Conservation (phyloP, 176 grass and related monocot genomes). For the Pharus latifolius region DNA sequence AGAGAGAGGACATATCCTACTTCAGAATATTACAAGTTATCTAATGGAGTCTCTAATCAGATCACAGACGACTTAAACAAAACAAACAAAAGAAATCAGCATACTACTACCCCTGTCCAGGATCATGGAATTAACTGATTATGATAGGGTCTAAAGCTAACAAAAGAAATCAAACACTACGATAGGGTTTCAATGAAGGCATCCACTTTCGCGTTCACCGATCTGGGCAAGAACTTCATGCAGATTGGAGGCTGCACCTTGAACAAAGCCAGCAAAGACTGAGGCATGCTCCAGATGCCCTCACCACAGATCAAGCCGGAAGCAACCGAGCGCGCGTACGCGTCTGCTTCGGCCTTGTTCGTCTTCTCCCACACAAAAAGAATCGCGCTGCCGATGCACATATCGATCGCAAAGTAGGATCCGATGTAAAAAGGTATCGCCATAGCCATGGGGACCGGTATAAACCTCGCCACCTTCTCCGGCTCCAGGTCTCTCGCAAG, state of each 20-base stretch:
- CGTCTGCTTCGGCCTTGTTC: not conserved
- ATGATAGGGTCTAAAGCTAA: not conserved
- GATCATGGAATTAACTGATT: not conserved
- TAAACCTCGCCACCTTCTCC: not conserved
- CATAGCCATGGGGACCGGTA: slow-evolving; percentile 5
- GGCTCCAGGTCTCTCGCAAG: not conserved
- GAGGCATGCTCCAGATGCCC: not conserved
- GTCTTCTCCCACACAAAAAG: not conserved
- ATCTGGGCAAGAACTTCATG: slow-evolving; percentile 5
- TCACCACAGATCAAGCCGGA: slow-evolving; percentile 15
- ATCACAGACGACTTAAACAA: not conserved
- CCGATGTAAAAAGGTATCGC: slow-evolving; percentile 2
- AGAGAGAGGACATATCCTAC: not conserved
- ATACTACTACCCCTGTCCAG: not conserved
- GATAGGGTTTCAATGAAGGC: not conserved
- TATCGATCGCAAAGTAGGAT: not conserved
- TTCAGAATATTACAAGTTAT: not conserved
- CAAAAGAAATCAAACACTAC: not conserved
- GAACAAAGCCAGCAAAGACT: not conserved
- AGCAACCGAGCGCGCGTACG: not conserved
- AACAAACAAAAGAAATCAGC: not conserved
- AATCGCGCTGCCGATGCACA: not conserved
- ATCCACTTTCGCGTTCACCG: not conserved
- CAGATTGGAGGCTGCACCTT: slow-evolving; percentile 8
- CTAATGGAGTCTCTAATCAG: not conserved